These are phyloP conservation scores for Populus pruinosa DNA, from an alignment of 345 rosid genomes.

Conservation along the genomic window DNA sequence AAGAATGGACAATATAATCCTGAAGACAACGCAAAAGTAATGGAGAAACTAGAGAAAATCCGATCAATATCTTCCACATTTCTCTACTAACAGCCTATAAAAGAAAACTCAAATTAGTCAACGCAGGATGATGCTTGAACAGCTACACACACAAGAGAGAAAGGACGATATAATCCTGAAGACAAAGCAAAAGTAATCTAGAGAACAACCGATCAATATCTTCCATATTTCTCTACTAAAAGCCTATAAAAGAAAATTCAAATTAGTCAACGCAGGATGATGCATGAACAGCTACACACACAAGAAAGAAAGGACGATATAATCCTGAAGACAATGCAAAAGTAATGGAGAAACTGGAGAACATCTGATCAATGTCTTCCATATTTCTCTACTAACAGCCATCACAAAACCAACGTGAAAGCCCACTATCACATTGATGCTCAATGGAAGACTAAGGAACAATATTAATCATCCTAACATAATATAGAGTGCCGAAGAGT, in stretches of 20 bases:
- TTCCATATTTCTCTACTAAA: conserved; percentile 80
- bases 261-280: not conserved
- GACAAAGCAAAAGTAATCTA: not conserved
- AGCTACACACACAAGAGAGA: not conserved
- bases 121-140: not conserved
- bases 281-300: not conserved
- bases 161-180: not conserved
- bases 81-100: not conserved
- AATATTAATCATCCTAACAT: too few relatives aligned
- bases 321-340: not conserved
- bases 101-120: too few relatives aligned
- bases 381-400: not conserved
- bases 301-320: not conserved
- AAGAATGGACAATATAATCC: not conserved
- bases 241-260: not conserved
- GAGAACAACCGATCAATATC: conserved; percentile 18
- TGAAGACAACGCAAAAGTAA: not conserved
- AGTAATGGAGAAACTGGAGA: not conserved
- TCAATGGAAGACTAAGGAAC: too few relatives aligned
- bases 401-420: too few relatives aligned
- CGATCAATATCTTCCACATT: not conserved
- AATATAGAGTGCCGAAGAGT: too few relatives aligned
- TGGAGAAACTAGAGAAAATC: not conserved
- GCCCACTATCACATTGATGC: too few relatives aligned
- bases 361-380: not conserved